Percentiles rank a stretch among this genome's conserved stretches.
Conservation (phyloP, 768 basidiomycete genomes). For the Hericium alpestre region DNA sequence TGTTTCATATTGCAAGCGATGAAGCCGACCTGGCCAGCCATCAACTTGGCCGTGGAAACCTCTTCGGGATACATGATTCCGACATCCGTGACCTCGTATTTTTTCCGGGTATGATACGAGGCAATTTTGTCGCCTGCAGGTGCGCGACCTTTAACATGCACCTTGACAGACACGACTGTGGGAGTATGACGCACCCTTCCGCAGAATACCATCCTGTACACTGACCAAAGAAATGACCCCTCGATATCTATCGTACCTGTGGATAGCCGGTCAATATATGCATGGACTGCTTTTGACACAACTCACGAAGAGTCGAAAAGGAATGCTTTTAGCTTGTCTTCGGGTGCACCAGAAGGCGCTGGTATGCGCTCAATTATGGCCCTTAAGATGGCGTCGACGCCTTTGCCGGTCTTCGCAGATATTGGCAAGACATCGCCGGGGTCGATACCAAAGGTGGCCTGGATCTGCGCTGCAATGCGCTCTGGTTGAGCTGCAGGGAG, state of each 20-base stretch:
- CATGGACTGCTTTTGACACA: background rate
- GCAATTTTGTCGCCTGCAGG: conserved; percentile 76
- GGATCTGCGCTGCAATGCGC: conserved; percentile 70
- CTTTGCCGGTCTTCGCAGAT: conserved; percentile 87
- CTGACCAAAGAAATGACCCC: conserved; percentile 91
- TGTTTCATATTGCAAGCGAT: conserved; percentile 98
- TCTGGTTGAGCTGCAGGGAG: conserved; percentile 82
- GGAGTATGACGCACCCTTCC: conserved; percentile 48
- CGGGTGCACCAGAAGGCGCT: conserved; percentile 48
- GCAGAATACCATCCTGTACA: conserved; percentile 67
- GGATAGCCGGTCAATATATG: conserved; percentile 6
- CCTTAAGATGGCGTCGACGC: conserved; percentile 65
- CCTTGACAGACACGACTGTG: background rate
- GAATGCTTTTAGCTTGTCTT: conserved; percentile 65
- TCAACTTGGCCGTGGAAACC: conserved; percentile 53
- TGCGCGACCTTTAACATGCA: background rate
- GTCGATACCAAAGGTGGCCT: conserved; percentile 72
- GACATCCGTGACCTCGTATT: conserved; percentile 81
- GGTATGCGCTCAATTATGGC: conserved; percentile 82
- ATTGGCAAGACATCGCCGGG: conserved; percentile 66
- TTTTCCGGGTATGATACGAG: conserved; percentile 75
- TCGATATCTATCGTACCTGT: conserved; percentile 87
- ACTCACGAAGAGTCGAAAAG: conserved; percentile 88
- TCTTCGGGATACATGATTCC: conserved; percentile 90
- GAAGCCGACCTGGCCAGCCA: conserved; percentile 78